A percentile compares a stretch with the other conserved stretches of the same genome.
phyloP scores from a whole-genome alignment of 2,329 filamentous ascomycete species.

The Colletotrichum trifolii region DNA sequence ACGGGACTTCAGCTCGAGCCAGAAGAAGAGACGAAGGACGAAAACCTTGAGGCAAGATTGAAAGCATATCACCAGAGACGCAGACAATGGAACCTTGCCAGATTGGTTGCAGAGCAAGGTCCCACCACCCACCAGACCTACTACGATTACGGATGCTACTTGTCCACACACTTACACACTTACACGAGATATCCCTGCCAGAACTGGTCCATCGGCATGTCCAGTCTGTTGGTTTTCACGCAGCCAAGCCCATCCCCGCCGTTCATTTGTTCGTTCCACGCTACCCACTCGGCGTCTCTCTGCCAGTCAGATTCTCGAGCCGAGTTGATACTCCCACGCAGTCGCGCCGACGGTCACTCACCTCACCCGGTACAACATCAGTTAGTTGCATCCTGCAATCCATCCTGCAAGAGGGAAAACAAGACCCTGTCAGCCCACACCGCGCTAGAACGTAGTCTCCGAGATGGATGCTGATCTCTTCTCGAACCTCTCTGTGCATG shows the following conservation, averaged over 20 bases:
- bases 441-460: slow-evolving; percentile 24
- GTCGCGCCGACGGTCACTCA: slow-evolving; percentile 19
- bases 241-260: slow-evolving; percentile 8
- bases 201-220: slow-evolving; percentile 7
- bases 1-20: slow-evolving; percentile 16
- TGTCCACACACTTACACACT: too few species aligned
- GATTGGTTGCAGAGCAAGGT: slow-evolving; percentile 25
- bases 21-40: slow-evolving; percentile 21
- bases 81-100: background rate
- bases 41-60: slow-evolving; percentile 30
- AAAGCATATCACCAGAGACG: slow-evolving; percentile 20
- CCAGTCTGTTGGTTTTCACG: slow-evolving; percentile 3
- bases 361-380: slow-evolving; percentile 16
- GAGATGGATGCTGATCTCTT: slow-evolving; percentile 29
- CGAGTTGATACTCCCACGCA: slow-evolving; percentile 7
- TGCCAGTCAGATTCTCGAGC: background rate
- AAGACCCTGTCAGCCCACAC: background rate
- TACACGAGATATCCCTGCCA: slow-evolving; percentile 22
- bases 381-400: background rate
- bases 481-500: slow-evolving; percentile 21
- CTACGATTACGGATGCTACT: too few species aligned
- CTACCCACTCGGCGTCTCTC: background rate
- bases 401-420: too few species aligned
- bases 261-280: background rate
- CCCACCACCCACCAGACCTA: background rate